Percentiles rank a stretch among this genome's conserved stretches.
These are phyloP conservation scores for Rubia yunnanensis DNA, from an alignment of 257 asterid species.

Conservation along the genomic window DNA sequence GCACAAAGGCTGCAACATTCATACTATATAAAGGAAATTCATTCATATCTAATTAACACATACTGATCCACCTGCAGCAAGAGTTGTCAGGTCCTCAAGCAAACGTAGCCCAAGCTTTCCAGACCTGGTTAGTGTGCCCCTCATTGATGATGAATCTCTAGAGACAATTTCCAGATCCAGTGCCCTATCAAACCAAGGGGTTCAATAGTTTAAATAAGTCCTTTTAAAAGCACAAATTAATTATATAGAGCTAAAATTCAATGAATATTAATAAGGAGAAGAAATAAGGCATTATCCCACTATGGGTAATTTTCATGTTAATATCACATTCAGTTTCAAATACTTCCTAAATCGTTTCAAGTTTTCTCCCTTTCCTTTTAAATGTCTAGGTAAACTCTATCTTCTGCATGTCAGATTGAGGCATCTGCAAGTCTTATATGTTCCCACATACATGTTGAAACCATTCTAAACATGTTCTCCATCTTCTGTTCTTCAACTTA, in stretches of 20 bases:
- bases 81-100: constrained; percentile 96
- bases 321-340: not conserved
- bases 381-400: not conserved
- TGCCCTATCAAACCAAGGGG: constrained; percentile 45
- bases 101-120: constrained; percentile 93
- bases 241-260: not conserved
- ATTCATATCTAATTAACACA: constrained; percentile 51
- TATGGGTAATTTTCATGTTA: too few relatives aligned
- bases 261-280: too few relatives aligned
- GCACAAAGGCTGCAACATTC: not conserved
- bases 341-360: too few relatives aligned
- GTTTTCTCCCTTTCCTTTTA: not conserved
- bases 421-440: not conserved
- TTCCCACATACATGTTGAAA: too few relatives aligned
- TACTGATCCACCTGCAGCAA: constrained; percentile 99
- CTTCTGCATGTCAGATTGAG: not conserved
- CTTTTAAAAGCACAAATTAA: not conserved
- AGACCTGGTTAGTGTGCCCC: constrained; percentile 52
- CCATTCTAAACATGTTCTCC: too few relatives aligned
- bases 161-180: constrained; percentile 65
- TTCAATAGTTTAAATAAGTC: not conserved
- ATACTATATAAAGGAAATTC: constrained; percentile 12
- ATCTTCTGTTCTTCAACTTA: too few relatives aligned
- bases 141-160: constrained; percentile 49
- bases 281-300: too few relatives aligned